phyloP scores from a whole-genome alignment of 2,329 filamentous ascomycete species.

The Xylariaceae sp. region DNA sequence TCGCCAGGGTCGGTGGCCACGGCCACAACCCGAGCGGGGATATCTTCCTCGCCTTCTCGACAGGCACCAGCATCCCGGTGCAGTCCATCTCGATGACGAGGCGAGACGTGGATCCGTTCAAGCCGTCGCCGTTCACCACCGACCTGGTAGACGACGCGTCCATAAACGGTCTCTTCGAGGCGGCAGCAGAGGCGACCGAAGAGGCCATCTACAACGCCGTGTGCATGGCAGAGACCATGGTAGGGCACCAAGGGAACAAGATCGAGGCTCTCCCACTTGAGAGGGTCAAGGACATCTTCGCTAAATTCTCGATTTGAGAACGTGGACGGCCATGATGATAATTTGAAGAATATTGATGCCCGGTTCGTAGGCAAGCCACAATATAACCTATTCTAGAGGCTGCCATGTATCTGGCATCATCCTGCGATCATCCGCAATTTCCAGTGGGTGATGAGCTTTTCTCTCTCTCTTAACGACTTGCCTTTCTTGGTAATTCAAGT shows the following conservation, averaged over 20 bases:
- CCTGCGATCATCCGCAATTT: too few species aligned
- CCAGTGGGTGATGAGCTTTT: too few species aligned
- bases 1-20: slow-evolving; percentile 55
- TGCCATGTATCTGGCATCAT: not conserved
- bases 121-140: slow-evolving; percentile 33
- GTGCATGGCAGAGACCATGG: slow-evolving; percentile 55
- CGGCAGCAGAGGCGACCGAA: slow-evolving; percentile 56
- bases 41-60: slow-evolving; percentile 63
- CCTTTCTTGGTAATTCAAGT: slow-evolving; percentile 10
- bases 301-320: slow-evolving; percentile 30
- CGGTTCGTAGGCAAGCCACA: too few species aligned
- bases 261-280: slow-evolving; percentile 47
- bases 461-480: slow-evolving; percentile 11
- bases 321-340: too few species aligned
- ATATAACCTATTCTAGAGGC: not conserved
- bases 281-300: slow-evolving; percentile 41
- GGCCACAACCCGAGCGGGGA: slow-evolving; percentile 60
- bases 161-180: slow-evolving; percentile 58
- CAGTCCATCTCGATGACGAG: slow-evolving; percentile 32
- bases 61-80: slow-evolving; percentile 46
- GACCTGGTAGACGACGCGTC: slow-evolving; percentile 51
- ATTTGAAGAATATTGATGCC: too few species aligned
- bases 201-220: slow-evolving; percentile 62
- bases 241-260: slow-evolving; percentile 44
- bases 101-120: slow-evolving; percentile 37